phyloP scores from a whole-genome alignment of 345 rosid species.

The Aquilaria sinensis region DNA sequence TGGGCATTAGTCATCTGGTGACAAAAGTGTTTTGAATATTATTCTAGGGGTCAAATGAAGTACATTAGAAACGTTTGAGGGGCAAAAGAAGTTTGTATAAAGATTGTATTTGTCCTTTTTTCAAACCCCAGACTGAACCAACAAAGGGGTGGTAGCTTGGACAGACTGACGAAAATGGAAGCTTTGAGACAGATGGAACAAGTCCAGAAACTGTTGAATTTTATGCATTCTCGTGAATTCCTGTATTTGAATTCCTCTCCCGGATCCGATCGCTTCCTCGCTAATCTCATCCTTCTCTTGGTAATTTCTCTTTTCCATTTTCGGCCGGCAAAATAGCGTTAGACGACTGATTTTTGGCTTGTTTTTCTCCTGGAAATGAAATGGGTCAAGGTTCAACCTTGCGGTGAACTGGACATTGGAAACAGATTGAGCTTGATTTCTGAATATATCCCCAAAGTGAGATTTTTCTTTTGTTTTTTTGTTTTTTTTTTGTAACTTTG shows the following conservation, averaged over 20 bases:
- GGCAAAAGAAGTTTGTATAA: no score
- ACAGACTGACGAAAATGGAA: conserved; percentile 36
- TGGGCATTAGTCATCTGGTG: no score
- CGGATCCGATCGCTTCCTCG: conserved; percentile 57
- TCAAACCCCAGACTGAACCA: no score
- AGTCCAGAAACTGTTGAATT: conserved; percentile 42
- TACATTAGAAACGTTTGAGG: no score
- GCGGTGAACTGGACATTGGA: conserved; percentile 48
- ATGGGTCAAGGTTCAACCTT: conserved; percentile 50
- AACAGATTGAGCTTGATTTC: conserved; percentile 33
- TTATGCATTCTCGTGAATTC: conserved; percentile 36
- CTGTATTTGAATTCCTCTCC: conserved; percentile 20
- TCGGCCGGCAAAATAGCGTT: not conserved
- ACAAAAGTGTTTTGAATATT: no score
- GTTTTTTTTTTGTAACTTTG: not conserved
- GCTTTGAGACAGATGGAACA: conserved; percentile 66
- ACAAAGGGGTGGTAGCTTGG: no score
- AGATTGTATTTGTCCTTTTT: no score
- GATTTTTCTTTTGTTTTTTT: not conserved
- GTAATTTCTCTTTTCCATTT: conserved; percentile 23
- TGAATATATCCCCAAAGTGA: conserved; percentile 51
- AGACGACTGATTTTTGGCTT: not conserved
- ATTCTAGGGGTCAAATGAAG: no score
- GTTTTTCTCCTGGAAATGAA: not conserved
- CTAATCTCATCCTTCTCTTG: conserved; percentile 49